A percentile compares a stretch with the other conserved stretches of the same genome.
These are phyloP conservation scores for Sporothrix luriei DNA, from an alignment of 2,329 filamentous ascomycete genomes.

Conservation along the genomic window DNA sequence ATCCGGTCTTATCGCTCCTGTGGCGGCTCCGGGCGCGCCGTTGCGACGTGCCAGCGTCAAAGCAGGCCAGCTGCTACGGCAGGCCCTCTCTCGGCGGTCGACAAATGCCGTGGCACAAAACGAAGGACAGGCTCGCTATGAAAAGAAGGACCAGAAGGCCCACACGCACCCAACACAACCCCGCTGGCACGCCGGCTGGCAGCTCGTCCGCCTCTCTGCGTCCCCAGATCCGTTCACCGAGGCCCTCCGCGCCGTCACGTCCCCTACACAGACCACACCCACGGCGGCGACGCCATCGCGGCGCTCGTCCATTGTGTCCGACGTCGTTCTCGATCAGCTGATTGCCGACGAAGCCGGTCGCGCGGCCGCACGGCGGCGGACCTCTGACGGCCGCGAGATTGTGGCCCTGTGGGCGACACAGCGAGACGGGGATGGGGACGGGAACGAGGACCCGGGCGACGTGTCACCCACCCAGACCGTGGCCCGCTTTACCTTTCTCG, in stretches of 20 bases:
- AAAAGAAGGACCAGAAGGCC: neutral
- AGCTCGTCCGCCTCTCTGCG: slow-evolving; percentile 27
- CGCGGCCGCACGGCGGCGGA: slow-evolving; percentile 13
- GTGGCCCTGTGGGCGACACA: slow-evolving; percentile 26
- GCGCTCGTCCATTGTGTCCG: neutral
- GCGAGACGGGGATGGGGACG: neutral
- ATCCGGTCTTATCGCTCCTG: neutral
- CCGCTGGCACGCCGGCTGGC: slow-evolving; percentile 29
- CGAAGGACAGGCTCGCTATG: neutral
- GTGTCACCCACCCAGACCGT: slow-evolving; percentile 33
- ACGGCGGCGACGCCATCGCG: neutral
- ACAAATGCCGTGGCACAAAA: too few relatives aligned
- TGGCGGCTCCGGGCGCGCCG: neutral
- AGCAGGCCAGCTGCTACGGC: neutral
- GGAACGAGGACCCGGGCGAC: neutral
- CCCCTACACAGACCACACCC: neutral
- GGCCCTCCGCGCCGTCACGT: neutral
- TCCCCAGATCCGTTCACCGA: neutral
- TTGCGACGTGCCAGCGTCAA: neutral
- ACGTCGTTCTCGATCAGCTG: slow-evolving; percentile 12
- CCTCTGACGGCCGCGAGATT: slow-evolving; percentile 27
- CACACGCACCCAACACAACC: neutral
- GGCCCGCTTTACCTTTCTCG: slow-evolving; percentile 45
- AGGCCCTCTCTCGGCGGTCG: neutral
- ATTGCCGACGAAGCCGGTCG: slow-evolving; percentile 24